These are phyloP conservation scores for Poa annua DNA, from an alignment of 176 grass and related monocot genomes.

Conservation along the genomic window DNA sequence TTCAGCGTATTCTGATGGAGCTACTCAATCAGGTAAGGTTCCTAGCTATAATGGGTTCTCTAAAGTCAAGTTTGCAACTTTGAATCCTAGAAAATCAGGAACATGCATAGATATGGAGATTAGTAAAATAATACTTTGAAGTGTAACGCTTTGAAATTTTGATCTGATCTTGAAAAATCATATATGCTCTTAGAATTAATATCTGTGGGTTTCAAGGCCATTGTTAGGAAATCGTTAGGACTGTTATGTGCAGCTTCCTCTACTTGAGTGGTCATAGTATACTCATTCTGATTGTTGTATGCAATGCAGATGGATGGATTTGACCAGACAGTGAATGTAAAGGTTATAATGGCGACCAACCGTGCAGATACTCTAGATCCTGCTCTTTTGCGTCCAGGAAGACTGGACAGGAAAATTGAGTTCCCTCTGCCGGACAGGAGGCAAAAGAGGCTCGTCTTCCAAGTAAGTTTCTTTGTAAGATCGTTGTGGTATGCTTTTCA, in stretches of 20 bases:
- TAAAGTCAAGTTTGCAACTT: background rate
- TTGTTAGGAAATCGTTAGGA: background rate
- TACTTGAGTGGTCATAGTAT: background rate
- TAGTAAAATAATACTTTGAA: background rate
- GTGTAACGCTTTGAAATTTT: background rate
- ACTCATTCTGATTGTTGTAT: constrained; percentile 13
- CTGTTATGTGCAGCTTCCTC: background rate
- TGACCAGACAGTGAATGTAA: constrained; percentile 99
- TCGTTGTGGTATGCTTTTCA: background rate
- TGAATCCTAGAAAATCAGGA: background rate
- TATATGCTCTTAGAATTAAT: background rate
- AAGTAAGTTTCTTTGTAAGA: constrained; percentile 60
- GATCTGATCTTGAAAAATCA: background rate
- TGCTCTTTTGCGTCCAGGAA: constrained; percentile 89
- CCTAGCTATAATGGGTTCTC: background rate
- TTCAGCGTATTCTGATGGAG: constrained; percentile 99
- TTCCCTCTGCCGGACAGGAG: constrained; percentile 94
- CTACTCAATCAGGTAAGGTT: constrained; percentile 88
- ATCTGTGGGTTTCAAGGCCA: background rate
- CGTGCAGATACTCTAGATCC: constrained; percentile 95
- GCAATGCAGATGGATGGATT: constrained; percentile 97
- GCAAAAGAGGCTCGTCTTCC: constrained; percentile 96
- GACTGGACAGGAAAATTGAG: constrained; percentile 96
- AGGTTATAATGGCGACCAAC: constrained; percentile 99
- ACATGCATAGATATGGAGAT: background rate